Percentiles rank a stretch among this genome's conserved stretches.
These are phyloP conservation scores for Friedmanniomyces endolithicus DNA, from an alignment of 495 filamentous ascomycete genomes.

Conservation along the genomic window DNA sequence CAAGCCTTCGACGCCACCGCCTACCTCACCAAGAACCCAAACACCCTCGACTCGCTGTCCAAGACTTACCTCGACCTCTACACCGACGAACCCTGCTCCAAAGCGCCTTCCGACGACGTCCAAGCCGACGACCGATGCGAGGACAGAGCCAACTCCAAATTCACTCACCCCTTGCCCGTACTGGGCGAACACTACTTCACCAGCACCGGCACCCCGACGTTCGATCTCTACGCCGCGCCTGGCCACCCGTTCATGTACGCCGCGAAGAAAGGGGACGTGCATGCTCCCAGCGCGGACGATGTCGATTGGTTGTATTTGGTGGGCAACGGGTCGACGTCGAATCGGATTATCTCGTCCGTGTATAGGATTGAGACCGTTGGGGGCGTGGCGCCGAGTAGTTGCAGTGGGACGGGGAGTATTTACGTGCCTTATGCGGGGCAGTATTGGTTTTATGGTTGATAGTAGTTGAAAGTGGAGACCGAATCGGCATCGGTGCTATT, in stretches of 20 bases:
- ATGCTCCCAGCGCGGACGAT: neutral
- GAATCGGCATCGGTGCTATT: too few species aligned
- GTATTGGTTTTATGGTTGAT: slow-evolving; percentile 19
- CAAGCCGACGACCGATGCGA: neutral
- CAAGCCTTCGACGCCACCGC: neutral
- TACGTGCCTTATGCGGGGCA: slow-evolving; percentile 18
- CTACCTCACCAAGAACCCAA: neutral
- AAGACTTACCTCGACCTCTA: neutral
- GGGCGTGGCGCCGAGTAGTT: slow-evolving; percentile 13
- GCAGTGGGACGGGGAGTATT: slow-evolving; percentile 1
- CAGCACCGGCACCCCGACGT: neutral
- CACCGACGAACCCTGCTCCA: neutral
- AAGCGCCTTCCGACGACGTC: neutral
- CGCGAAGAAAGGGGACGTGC: slow-evolving; percentile 1
- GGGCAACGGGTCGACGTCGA: slow-evolving; percentile 2
- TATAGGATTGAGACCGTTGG: slow-evolving; percentile 22
- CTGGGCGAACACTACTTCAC: slow-evolving; percentile 10
- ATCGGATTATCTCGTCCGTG: slow-evolving; percentile 8
- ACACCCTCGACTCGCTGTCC: neutral
- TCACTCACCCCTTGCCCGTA: neutral
- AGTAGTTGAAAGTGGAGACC: too few species aligned
- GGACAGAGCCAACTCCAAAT: neutral
- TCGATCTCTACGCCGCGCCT: neutral
- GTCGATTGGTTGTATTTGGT: slow-evolving; percentile 5
- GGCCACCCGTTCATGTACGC: slow-evolving; percentile 5